A percentile compares a stretch with the other conserved stretches of the same genome.
phyloP scores from a whole-genome alignment of 768 basidiomycete species.

The Boletus reticuloceps region DNA sequence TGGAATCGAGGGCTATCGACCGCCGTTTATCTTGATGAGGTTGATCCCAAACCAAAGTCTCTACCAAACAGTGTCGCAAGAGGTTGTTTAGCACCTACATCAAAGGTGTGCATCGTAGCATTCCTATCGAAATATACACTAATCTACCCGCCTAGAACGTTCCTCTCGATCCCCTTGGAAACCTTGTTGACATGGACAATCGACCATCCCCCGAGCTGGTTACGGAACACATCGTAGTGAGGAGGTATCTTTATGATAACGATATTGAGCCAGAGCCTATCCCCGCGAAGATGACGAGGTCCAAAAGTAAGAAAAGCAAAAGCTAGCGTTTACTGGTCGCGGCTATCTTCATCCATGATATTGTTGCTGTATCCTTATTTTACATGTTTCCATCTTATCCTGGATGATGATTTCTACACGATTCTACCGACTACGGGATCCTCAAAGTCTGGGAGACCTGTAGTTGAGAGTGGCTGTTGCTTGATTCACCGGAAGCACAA shows the following conservation, averaged over 20 bases:
- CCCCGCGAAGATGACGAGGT: constrained; percentile 52
- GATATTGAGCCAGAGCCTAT: constrained; percentile 44
- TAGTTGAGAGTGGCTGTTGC: constrained; percentile 65
- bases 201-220: constrained; percentile 55
- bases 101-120: constrained; percentile 51
- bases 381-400: constrained; percentile 7
- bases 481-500: constrained; percentile 78
- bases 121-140: neutral
- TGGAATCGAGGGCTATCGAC: constrained; percentile 74
- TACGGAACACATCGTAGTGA: constrained; percentile 65
- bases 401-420: neutral
- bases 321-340: constrained; percentile 13
- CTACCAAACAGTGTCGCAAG: constrained; percentile 47
- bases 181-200: constrained; percentile 53
- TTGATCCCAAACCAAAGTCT: constrained; percentile 49
- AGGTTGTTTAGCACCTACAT: constrained; percentile 65
- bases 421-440: neutral
- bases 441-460: constrained; percentile 33
- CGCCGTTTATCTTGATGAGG: constrained; percentile 59
- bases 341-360: constrained; percentile 19
- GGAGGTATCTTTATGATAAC: constrained; percentile 79
- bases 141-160: constrained; percentile 42
- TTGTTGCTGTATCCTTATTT: constrained; percentile 35
- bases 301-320: constrained; percentile 51
- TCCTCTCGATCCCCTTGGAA: constrained; percentile 69